Evolutionary conservation across 257 asterid species (phyloP).

Genomic region (Lycium ferocissimum): DNA sequence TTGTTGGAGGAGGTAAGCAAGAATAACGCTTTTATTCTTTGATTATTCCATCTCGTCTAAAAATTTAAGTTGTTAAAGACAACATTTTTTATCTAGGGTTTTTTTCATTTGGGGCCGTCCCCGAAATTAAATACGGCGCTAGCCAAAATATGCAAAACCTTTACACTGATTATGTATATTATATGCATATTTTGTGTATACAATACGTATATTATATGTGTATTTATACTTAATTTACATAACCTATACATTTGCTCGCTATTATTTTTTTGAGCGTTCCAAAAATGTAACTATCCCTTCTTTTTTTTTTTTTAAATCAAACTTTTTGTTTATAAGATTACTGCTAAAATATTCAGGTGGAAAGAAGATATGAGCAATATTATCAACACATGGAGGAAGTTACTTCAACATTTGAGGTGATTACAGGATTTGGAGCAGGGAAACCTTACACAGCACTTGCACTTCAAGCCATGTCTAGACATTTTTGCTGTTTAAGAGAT

Average conservation of each 20-base stretch:
- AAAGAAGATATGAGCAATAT: slow-evolving; percentile 78
- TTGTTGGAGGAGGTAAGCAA: slow-evolving; percentile 70
- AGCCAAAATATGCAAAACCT: too few species aligned
- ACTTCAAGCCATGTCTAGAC: slow-evolving; percentile 89
- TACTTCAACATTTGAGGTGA: slow-evolving; percentile 67
- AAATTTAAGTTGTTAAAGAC: not conserved
- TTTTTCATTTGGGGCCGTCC: too few species aligned
- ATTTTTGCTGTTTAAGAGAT: slow-evolving; percentile 67
- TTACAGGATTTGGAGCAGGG: slow-evolving; percentile 78
- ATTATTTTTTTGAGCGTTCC: too few species aligned
- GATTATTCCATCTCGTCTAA: not conserved
- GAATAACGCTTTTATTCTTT: not conserved
- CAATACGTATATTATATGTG: too few species aligned
- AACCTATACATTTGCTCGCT: too few species aligned
- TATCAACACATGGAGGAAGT: slow-evolving; percentile 65
- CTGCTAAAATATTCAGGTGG: slow-evolving; percentile 55
- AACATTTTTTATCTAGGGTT: not conserved
- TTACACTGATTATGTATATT: too few species aligned
- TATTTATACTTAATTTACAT: too few species aligned
- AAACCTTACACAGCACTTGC: slow-evolving; percentile 83
- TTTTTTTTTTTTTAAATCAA: not conserved
- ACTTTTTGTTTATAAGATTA: not conserved
- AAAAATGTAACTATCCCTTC: too few species aligned
- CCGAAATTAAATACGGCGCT: too few species aligned
- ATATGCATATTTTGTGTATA: too few species aligned